phyloP scores from a whole-genome alignment of 2,329 filamentous ascomycete genomes.

The Annulohypoxylon truncatum region DNA sequence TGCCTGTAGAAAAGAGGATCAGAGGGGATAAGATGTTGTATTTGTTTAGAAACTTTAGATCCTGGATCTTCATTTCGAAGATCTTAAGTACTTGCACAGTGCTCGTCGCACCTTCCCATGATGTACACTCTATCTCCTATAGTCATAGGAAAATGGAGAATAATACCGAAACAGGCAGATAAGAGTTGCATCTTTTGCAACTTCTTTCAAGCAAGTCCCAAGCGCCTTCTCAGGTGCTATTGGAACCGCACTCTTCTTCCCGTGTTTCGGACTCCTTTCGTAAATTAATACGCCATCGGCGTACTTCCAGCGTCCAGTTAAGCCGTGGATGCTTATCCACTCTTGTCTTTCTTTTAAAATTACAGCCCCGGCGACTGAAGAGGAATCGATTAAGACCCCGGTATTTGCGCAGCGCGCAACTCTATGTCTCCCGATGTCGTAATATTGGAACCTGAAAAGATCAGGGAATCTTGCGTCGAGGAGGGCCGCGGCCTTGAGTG shows the following conservation, averaged over 20 bases:
- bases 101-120: too few relatives aligned
- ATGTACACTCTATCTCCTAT: too few relatives aligned
- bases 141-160: too few relatives aligned
- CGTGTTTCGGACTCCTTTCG: not conserved
- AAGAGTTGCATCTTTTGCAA: not conserved
- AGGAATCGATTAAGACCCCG: conserved; percentile 4
- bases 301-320: too few relatives aligned
- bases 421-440: conserved; percentile 2
- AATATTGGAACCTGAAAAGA: not conserved
- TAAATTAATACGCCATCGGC: not conserved
- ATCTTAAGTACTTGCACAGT: too few relatives aligned
- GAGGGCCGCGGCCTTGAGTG: not conserved
- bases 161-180: not conserved
- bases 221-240: not conserved
- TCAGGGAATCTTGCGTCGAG: not conserved
- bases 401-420: conserved; percentile 1
- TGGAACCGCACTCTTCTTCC: not conserved
- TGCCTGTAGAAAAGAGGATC: too few relatives aligned
- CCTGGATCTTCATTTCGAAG: too few relatives aligned
- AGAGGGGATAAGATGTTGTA: too few relatives aligned
- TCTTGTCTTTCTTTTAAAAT: not conserved
- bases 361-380: not conserved
- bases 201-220: not conserved
- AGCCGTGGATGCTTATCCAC: too few relatives aligned
- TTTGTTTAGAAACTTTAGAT: too few relatives aligned